Conservation (phyloP, 805 yeast species). For the Ogataea minuta region DNA sequence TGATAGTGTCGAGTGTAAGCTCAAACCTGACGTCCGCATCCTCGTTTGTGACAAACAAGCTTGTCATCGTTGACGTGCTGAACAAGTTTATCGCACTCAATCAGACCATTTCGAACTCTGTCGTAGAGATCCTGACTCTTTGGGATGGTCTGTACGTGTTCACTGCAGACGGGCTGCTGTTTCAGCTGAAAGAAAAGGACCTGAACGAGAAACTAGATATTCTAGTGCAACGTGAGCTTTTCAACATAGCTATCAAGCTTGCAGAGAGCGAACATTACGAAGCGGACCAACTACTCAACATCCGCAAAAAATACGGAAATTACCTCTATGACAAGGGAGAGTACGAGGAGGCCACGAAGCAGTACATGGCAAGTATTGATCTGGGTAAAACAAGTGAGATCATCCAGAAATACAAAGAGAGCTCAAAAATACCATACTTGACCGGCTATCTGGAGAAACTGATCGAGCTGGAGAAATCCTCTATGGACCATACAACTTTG, state of each 20-base stretch:
- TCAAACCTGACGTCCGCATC: slow-evolving; percentile 31
- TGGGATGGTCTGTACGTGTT: slow-evolving; percentile 61
- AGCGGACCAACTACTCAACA: slow-evolving; percentile 35
- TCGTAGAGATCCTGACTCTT: slow-evolving; percentile 54
- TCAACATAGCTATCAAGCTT: slow-evolving; percentile 66
- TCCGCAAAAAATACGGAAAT: slow-evolving; percentile 67
- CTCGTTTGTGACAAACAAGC: slow-evolving; percentile 43
- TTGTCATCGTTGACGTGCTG: slow-evolving; percentile 64
- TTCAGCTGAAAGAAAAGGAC: slow-evolving; percentile 63
- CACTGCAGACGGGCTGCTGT: slow-evolving; percentile 73
- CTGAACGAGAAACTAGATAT: slow-evolving; percentile 66
- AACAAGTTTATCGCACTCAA: slow-evolving; percentile 71
- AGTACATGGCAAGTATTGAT: slow-evolving; percentile 52
- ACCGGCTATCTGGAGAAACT: slow-evolving; percentile 63
- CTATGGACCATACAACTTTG: slow-evolving; percentile 79
- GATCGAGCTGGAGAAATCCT: slow-evolving; percentile 52
- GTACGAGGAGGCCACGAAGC: slow-evolving; percentile 66
- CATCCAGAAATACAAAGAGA: slow-evolving; percentile 75
- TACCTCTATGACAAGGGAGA: slow-evolving; percentile 65
- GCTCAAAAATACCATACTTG: slow-evolving; percentile 64
- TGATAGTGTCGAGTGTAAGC: slow-evolving; percentile 53
- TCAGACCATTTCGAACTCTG: slow-evolving; percentile 62
- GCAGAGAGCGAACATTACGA: slow-evolving; percentile 42
- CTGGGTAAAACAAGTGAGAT: slow-evolving; percentile 68
- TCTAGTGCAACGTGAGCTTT: slow-evolving; percentile 67